Evolutionary conservation across 106 monocot genomes (phyloP).

Genomic region (Hemerocallis citrina): DNA sequence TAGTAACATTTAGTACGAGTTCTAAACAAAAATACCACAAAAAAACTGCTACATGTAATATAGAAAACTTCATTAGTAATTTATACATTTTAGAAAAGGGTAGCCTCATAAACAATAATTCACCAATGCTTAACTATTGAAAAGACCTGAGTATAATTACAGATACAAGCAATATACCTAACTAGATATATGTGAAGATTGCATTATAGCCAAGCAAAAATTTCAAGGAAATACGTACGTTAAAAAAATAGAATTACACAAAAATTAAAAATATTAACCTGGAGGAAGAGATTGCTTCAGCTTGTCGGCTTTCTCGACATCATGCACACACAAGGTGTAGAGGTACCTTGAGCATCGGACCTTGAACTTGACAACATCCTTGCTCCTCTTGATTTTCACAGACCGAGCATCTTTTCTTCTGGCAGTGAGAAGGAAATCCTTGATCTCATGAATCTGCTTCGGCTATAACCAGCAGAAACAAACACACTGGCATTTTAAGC

Average conservation of each 20-base stretch:
- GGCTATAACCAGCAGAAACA: no score
- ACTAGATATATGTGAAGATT: not conserved
- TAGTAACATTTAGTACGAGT: no score
- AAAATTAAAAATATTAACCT: conserved; percentile 3
- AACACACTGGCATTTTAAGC: no score
- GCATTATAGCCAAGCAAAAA: not conserved
- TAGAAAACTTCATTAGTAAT: no score
- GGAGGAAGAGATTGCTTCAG: conserved; percentile 60
- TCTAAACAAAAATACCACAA: no score
- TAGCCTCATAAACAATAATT: no score
- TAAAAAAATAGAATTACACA: not conserved
- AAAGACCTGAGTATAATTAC: not conserved
- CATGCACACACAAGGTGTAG: conserved; percentile 48
- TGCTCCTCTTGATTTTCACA: conserved; percentile 57
- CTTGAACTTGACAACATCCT: conserved; percentile 48
- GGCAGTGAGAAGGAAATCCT: conserved; percentile 60
- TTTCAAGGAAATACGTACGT: not conserved
- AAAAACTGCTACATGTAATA: no score
- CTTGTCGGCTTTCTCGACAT: conserved; percentile 50
- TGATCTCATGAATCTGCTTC: conserved; percentile 59
- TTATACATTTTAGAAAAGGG: no score
- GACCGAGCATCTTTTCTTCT: conserved; percentile 52
- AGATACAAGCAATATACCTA: not conserved
- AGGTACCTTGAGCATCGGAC: conserved; percentile 52
- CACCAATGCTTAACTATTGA: no score